Percentiles rank a stretch among this genome's conserved stretches.
Evolutionary conservation across 257 asterid species (phyloP).

Genomic region (Nicotiana obtusifolia): DNA sequence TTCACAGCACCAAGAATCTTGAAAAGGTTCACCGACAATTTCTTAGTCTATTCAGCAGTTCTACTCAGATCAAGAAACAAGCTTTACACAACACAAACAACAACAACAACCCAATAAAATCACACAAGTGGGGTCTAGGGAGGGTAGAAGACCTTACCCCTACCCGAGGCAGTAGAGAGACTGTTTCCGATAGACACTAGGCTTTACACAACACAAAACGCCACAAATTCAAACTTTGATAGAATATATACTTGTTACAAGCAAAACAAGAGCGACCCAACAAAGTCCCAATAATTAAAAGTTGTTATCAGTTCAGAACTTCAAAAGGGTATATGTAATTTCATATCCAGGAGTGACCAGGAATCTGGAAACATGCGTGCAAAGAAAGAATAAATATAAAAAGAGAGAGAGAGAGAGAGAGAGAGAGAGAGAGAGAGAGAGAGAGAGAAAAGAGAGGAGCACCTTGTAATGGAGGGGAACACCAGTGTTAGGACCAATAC

Average conservation of each 20-base stretch:
- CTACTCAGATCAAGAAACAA: not conserved
- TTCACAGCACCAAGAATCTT: not conserved
- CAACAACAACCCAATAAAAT: too few species aligned
- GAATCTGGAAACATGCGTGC: not conserved
- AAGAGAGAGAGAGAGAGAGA: not conserved
- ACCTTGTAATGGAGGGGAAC: constrained; percentile 96
- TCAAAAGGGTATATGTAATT: not conserved
- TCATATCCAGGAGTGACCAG: not conserved
- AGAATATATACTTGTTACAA: not conserved
- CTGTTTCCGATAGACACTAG: too few species aligned
- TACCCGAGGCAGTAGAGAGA: too few species aligned
- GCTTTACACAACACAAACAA: not conserved
- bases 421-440: too few species aligned
- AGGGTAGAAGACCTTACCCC: too few species aligned
- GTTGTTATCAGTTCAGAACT: not conserved
- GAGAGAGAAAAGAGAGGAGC: not conserved
- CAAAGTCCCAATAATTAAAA: not conserved
- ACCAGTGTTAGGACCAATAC: constrained; percentile 71
- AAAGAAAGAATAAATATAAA: not conserved
- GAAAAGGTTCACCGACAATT: not conserved
- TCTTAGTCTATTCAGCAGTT: not conserved
- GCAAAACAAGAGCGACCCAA: not conserved
- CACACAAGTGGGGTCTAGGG: too few species aligned
- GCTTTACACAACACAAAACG: too few species aligned
- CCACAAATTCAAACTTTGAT: too few species aligned